A percentile compares a stretch with the other conserved stretches of the same genome.
Evolutionary conservation across 169 alveolate species (phyloP).

Genomic region (Cryptosporidium baileyi): DNA sequence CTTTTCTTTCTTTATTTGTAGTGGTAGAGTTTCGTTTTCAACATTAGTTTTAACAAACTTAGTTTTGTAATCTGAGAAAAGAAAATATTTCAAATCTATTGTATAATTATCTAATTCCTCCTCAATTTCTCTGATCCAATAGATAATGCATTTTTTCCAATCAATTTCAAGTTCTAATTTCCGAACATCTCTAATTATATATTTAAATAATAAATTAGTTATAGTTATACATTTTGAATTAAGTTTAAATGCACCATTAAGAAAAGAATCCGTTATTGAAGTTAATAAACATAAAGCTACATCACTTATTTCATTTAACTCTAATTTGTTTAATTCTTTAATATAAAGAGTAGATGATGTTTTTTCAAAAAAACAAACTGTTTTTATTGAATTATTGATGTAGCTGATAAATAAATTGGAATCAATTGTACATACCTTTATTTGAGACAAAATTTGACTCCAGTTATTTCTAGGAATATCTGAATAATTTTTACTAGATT

Average conservation of each 20-base stretch:
- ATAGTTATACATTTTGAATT: not conserved
- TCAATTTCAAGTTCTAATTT: not conserved
- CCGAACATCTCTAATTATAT: not conserved
- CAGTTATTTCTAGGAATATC: not conserved
- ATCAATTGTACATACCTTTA: not conserved
- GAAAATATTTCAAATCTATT: slow-evolving; percentile 6
- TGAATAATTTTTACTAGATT: not conserved
- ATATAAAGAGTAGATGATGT: not conserved
- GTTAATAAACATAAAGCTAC: not conserved
- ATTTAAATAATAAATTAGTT: not conserved
- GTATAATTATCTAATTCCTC: not conserved
- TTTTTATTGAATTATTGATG: not conserved
- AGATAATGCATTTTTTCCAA: not conserved
- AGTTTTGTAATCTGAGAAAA: slow-evolving; percentile 6
- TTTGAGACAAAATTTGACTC: not conserved
- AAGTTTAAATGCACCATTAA: not conserved
- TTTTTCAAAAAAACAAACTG: not conserved
- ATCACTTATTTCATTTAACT: no score
- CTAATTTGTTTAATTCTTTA: not conserved
- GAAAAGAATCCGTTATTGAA: slow-evolving; percentile 12
- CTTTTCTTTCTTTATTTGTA: no score
- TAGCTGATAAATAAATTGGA: slow-evolving; percentile 1
- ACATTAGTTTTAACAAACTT: not conserved
- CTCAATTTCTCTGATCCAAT: not conserved
- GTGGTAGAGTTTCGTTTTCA: no score